Base-by-base conservation (phyloP, 306 rosid species). In the Hippophae gyantsensis region DNA sequence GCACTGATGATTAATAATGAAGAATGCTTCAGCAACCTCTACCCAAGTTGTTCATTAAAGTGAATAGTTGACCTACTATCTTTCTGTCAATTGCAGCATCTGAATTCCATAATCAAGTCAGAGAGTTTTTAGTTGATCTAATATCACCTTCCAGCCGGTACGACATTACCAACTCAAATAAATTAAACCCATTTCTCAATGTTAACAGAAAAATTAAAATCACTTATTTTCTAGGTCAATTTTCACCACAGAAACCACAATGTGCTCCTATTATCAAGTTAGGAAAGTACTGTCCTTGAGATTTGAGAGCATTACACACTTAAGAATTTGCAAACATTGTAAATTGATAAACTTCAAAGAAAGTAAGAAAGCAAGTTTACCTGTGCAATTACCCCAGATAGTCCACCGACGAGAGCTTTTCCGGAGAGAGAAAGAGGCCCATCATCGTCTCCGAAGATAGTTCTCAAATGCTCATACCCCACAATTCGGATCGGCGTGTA, bases 401-500 rank as follows among this genome's bases (percentile, higher is more conserved):
- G 56, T 58, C 96, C 96, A 57, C 94, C 97, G 44, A 70, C 70
- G 56, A 78, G 40, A 46, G 98, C 95, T 73, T 83, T 87, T 43
- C 66, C 23, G 14, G 71, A 53, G 26, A 87, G 76, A 66, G 89
- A 72, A 61, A 77, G 71, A 3, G 87, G 71, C 12, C 65, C 81
- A 59, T 53, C 69, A 43, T 81, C 83, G 48, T 59, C 63, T 42
- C 59, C 53, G 62, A 73, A 18, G 51, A 66, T 64, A 58, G 50
- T 69, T 76, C 92, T 75, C 10, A 90, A 74, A 26, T 78, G 76
- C 73, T 90, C 92, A 57, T 90, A 90, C 46, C 84, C 89, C 6
- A 90, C 82, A 49, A 85, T 87, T 58, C 96, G 82, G 69, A 79
- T 61, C 13, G 98, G 96, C 5, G 96, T 85, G 70, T 90, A 87